Percentiles rank a stretch among this genome's conserved stretches.
These are phyloP conservation scores for Trichoderma semiorbis DNA, from an alignment of 2,329 filamentous ascomycete genomes.

Conservation along the genomic window DNA sequence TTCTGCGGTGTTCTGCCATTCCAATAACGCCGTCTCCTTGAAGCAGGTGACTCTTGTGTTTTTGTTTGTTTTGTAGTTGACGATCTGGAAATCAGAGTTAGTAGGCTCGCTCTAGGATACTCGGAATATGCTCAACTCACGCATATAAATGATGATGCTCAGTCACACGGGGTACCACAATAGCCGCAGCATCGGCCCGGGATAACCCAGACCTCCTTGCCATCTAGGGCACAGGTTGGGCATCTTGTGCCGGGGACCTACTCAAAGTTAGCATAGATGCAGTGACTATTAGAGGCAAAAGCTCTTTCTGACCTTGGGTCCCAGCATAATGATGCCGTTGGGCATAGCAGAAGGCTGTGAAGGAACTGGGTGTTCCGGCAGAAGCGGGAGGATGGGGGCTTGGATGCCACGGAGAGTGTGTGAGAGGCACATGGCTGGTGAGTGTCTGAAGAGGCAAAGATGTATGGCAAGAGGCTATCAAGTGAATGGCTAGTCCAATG, in stretches of 20 bases:
- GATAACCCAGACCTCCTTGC: constrained; percentile 55
- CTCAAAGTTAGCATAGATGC: not conserved
- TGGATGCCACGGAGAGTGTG: not conserved
- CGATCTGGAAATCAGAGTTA: not conserved
- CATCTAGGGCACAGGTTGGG: constrained; percentile 47
- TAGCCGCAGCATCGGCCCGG: constrained; percentile 50
- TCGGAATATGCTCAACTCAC: not conserved
- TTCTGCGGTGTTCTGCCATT: not conserved
- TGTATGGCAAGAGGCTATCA: not conserved
- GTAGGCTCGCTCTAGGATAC: not conserved
- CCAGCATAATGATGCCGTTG: constrained; percentile 14
- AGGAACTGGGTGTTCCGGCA: not conserved
- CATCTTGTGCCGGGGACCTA: constrained; percentile 50
- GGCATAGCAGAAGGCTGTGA: not conserved
- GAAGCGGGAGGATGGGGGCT: not conserved
- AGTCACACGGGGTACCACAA: constrained; percentile 45
- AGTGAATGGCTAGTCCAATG: not conserved
- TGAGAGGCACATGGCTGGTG: constrained; percentile 14
- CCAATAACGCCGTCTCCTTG: not conserved
- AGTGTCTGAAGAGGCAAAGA: not conserved
- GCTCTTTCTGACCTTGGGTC: constrained; percentile 19
- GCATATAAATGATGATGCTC: not conserved
- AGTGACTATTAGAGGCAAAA: not conserved
- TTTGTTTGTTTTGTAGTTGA: not conserved
- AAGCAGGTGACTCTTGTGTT: not conserved